A percentile compares a stretch with the other conserved stretches of the same genome.
Evolutionary conservation across 225 moss, liverwort and hornwort genomes (phyloP).

Genomic region (Bryum argenteum): DNA sequence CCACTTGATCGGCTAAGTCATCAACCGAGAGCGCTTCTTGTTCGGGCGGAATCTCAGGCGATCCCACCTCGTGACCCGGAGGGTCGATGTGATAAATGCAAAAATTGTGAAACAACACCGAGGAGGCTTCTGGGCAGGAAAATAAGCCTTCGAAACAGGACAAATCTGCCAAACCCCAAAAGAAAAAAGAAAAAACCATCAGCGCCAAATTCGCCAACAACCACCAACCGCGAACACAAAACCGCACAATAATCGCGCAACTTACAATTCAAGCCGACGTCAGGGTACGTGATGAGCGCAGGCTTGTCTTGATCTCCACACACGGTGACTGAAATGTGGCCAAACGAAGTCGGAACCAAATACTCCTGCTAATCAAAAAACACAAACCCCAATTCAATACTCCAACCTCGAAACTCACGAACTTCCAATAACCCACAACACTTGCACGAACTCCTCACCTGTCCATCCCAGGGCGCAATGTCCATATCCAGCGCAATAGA

Average conservation of each 20-base stretch:
- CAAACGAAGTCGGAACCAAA: slow-evolving; percentile 78
- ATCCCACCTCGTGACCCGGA: slow-evolving; percentile 93
- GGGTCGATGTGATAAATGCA: slow-evolving; percentile 95
- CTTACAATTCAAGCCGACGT: slow-evolving; percentile 92
- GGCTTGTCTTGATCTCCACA: slow-evolving; percentile 92
- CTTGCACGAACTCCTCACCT: slow-evolving; percentile 53
- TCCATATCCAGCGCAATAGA: slow-evolving; percentile 78
- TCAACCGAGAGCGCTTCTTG: slow-evolving; percentile 61
- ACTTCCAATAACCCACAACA: not conserved
- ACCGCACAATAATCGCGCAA: not conserved
- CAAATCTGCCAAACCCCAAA: slow-evolving; percentile 44
- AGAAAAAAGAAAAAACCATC: too few species aligned
- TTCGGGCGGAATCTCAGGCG: slow-evolving; percentile 62
- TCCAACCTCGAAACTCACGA: not conserved
- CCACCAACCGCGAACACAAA: not conserved
- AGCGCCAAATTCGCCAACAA: not conserved
- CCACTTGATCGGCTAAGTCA: slow-evolving; percentile 87
- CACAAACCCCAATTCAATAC: not conserved
- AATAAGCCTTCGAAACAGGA: slow-evolving; percentile 89
- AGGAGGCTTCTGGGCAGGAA: slow-evolving; percentile 86
- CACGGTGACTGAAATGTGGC: slow-evolving; percentile 85
- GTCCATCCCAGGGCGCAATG: slow-evolving; percentile 85
- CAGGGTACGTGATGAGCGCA: slow-evolving; percentile 90
- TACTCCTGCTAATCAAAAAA: slow-evolving; percentile 64
- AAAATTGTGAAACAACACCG: slow-evolving; percentile 87